phyloP scores from a whole-genome alignment of 202 grass and related monocot species.

The Brachypodium distachyon region DNA sequence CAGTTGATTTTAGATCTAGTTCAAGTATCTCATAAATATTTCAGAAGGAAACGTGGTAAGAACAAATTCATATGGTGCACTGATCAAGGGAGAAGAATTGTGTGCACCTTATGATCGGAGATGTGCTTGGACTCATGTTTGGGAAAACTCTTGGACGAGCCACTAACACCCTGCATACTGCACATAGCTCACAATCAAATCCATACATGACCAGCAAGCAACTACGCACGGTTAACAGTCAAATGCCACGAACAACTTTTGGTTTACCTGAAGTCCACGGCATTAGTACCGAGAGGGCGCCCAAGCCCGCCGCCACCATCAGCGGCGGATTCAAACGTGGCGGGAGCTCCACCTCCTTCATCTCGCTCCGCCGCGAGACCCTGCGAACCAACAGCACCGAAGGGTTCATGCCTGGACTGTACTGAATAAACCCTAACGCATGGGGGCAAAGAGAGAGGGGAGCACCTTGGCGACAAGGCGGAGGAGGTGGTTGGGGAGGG shows the following conservation, averaged over 20 bases:
- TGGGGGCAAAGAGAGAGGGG: background rate
- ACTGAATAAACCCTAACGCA: background rate
- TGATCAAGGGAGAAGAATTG: background rate
- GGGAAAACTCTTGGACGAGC: conserved; percentile 70
- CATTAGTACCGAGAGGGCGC: conserved; percentile 15
- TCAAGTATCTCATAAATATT: background rate
- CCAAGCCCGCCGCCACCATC: conserved; percentile 11
- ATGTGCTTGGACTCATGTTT: conserved; percentile 72
- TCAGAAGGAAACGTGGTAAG: background rate
- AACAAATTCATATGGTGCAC: background rate
- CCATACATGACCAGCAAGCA: background rate
- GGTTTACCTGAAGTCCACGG: conserved; percentile 66
- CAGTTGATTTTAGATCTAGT: background rate
- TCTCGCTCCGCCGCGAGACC: conserved; percentile 74
- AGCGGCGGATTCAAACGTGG: conserved; percentile 26
- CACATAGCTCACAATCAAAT: conserved; percentile 4
- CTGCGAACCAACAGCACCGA: conserved; percentile 34
- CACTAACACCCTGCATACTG: conserved; percentile 57
- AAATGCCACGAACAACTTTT: background rate
- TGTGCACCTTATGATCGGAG: conserved; percentile 78
- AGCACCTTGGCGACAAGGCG: conserved; percentile 79
- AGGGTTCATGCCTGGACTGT: conserved; percentile 13
- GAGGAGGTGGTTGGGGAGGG: conserved; percentile 45
- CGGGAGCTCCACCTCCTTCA: conserved; percentile 46
- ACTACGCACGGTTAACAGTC: background rate